Evolutionary conservation across 164 flowering plant genomes (phyloP).

Genomic region (Protea cynaroides): DNA sequence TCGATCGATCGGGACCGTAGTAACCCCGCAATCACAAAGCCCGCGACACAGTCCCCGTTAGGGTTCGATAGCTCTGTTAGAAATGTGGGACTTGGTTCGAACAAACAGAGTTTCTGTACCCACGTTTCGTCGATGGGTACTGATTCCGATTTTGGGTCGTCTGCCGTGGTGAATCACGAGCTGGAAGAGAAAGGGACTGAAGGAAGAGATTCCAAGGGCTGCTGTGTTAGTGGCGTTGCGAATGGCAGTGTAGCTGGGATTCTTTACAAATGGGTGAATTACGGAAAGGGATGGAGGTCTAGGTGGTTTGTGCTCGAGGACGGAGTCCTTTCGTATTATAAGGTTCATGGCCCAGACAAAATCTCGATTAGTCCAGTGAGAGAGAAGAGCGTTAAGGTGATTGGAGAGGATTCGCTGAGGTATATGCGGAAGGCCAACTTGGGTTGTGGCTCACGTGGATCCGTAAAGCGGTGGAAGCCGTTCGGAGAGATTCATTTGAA

Average conservation of each 20-base stretch:
- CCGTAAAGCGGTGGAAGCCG: slow-evolving; percentile 61
- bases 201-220: slow-evolving; percentile 25
- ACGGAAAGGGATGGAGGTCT: slow-evolving; percentile 85
- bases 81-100: slow-evolving; percentile 28
- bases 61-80: slow-evolving; percentile 32
- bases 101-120: slow-evolving; percentile 34
- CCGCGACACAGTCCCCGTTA: slow-evolving; percentile 30
- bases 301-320: slow-evolving; percentile 81
- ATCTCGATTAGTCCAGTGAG: slow-evolving; percentile 43
- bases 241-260: slow-evolving; percentile 59
- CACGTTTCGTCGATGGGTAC: slow-evolving; percentile 39
- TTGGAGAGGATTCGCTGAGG: slow-evolving; percentile 70
- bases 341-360: slow-evolving; percentile 90
- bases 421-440: slow-evolving; percentile 42
- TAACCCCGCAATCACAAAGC: slow-evolving; percentile 34
- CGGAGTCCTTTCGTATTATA: slow-evolving; percentile 91
- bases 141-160: slow-evolving; percentile 17
- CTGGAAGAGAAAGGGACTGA: slow-evolving; percentile 22
- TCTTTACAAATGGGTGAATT: slow-evolving; percentile 91
- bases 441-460: slow-evolving; percentile 17
- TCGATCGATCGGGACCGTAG: slow-evolving; percentile 73
- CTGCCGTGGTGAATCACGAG: slow-evolving; percentile 17
- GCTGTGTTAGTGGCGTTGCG: slow-evolving; percentile 21
- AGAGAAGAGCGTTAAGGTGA: slow-evolving; percentile 57
- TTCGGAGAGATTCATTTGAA: slow-evolving; percentile 93